phyloP scores from a whole-genome alignment of 805 yeast genomes.

The Ogataea siamensis region DNA sequence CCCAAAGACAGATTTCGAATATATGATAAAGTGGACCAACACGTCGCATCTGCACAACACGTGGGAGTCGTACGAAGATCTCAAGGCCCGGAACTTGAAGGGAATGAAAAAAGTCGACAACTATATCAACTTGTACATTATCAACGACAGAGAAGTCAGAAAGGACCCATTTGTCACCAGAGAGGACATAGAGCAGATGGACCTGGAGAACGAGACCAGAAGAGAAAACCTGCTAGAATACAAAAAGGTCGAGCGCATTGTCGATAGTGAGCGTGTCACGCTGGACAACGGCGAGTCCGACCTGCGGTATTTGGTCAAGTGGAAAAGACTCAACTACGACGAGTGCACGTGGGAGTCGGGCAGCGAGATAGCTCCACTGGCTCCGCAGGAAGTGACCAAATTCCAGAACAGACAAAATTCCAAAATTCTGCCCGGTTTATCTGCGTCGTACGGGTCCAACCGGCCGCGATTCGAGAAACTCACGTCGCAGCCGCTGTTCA shows the following conservation, averaged over 20 bases:
- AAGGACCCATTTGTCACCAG: constrained; percentile 78
- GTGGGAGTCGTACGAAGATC: constrained; percentile 71
- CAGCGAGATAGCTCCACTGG: constrained; percentile 73
- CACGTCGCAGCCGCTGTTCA: constrained; percentile 79
- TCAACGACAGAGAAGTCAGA: constrained; percentile 72
- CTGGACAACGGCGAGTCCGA: constrained; percentile 61
- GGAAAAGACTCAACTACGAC: constrained; percentile 92
- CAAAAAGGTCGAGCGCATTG: constrained; percentile 85
- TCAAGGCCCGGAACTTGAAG: constrained; percentile 46
- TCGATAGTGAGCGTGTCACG: constrained; percentile 74
- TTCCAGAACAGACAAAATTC: constrained; percentile 81
- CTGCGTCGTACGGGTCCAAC: constrained; percentile 68
- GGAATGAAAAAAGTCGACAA: constrained; percentile 89
- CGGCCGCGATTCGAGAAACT: constrained; percentile 91
- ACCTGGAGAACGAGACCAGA: constrained; percentile 81
- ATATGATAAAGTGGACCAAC: constrained; percentile 80
- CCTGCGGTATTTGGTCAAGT: constrained; percentile 82
- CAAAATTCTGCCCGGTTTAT: constrained; percentile 76
- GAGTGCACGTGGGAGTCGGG: constrained; percentile 98
- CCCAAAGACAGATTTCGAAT: constrained; percentile 59
- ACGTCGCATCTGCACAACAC: constrained; percentile 91
- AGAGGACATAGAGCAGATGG: constrained; percentile 93
- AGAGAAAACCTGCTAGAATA: constrained; percentile 81
- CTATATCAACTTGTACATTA: constrained; percentile 75
- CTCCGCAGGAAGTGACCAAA: constrained; percentile 80